phyloP scores from a whole-genome alignment of 192 early-diverging fungal species.

The Podila epicladia region DNA sequence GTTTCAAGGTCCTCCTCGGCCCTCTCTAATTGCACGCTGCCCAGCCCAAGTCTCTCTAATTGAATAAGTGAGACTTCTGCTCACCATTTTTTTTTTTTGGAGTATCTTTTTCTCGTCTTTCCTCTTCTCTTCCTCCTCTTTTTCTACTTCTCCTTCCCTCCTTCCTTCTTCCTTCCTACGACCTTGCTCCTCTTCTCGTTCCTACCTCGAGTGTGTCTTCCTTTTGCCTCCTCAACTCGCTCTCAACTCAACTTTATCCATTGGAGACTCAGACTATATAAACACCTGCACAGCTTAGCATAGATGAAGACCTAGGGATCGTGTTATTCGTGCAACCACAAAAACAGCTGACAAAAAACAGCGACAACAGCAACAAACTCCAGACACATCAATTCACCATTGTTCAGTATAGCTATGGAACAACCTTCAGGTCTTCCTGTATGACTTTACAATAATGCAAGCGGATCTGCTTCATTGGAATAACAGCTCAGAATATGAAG shows the following conservation, averaged over 20 bases:
- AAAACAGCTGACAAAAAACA: background rate
- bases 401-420: conserved; percentile 12
- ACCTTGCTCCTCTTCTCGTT: background rate
- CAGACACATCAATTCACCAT: background rate
- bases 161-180: background rate
- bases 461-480: background rate
- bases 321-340: no score
- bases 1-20: no score
- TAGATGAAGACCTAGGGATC: no score
- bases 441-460: background rate
- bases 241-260: background rate
- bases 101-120: background rate
- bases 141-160: background rate
- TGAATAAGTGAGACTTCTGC: no score
- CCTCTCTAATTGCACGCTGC: no score
- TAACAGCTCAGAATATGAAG: background rate
- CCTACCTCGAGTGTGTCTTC: background rate
- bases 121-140: conserved; percentile 8
- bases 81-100: background rate
- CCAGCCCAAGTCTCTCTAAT: no score
- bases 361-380: background rate
- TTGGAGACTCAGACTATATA: no score
- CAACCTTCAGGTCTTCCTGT: conserved; percentile 29
- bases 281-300: no score
- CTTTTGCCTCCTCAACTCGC: background rate